Percentiles rank a stretch among this genome's conserved stretches.
phyloP scores from a whole-genome alignment of 495 filamentous ascomycete species.

The Penicillium argentinense region DNA sequence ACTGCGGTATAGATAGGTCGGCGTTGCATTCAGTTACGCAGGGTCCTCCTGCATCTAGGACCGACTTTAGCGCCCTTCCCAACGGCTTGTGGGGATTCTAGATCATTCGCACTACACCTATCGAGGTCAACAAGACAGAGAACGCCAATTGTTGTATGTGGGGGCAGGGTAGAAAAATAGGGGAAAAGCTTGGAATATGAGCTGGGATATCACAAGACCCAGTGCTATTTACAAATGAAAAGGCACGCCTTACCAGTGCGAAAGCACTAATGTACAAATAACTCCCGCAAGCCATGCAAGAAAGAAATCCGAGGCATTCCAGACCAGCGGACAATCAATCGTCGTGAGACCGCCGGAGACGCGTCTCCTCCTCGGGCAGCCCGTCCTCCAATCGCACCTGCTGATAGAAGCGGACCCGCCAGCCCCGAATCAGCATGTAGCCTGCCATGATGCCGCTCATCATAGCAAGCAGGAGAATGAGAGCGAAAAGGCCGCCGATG shows the following conservation, averaged over 20 bases:
- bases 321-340: constrained; percentile 7
- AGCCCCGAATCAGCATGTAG: constrained; percentile 27
- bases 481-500: constrained; percentile 22
- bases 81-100: constrained; percentile 2
- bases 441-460: constrained; percentile 20
- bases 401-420: constrained; percentile 30
- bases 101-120: too few relatives aligned
- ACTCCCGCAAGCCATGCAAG: constrained; percentile 14
- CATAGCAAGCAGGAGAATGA: constrained; percentile 22
- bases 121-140: too few relatives aligned
- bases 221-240: constrained; percentile 9
- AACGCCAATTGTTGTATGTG: too few relatives aligned
- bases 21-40: not conserved
- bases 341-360: constrained; percentile 9
- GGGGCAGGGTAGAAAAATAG: too few relatives aligned
- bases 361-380: constrained; percentile 14
- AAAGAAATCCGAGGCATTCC: not conserved
- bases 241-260: constrained; percentile 1
- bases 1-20: too few relatives aligned
- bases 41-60: not conserved
- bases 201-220: not conserved
- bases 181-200: too few relatives aligned
- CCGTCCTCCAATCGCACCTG: constrained; percentile 12
- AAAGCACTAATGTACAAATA: constrained; percentile 7
- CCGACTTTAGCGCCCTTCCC: not conserved